Evolutionary conservation across 1,284 basidiomycete genomes (phyloP), one percentile per base, ranked within the genome.

Genomic region (Moesziomyces sp.): DNA sequence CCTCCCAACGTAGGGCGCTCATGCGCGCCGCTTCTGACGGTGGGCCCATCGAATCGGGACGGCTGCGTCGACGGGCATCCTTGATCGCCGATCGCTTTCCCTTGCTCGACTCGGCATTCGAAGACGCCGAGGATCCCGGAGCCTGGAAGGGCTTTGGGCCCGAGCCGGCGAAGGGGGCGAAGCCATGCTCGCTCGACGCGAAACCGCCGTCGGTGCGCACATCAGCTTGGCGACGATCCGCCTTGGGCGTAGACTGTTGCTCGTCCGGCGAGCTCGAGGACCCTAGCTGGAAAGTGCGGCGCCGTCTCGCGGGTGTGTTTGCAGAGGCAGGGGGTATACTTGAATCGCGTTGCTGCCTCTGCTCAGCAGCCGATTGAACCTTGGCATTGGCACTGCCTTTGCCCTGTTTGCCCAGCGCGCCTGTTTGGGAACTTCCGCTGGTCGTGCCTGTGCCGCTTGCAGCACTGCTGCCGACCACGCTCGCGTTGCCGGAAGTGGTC

Each of bases 31-130:
- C 65, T 55, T 74, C 71, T 8, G 71, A 74, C 19, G 71, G 71
- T 3, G 71, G 71, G 13, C 65, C 71, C 71, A 74, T 74, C n/a
- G 58, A 62, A 54, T 58, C 65, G 46, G 66, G 71, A 38, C 71
- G 19, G 46, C 65, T 69, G 14, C 71, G 51, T 35, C 71, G 46
- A 8, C 57, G 52, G 2, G 52, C 11, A 26, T 64, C 54, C 35
- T 73, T 73, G 56, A 54, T 49, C 6, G 64, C 70, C 43, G 59
- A 59, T 60, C 56, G 56, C 9, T 58, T 40, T 14, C 70, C 70
- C 43, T 67, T 73, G 28, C 44, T 46, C 19, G 69, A 50, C 21
- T 56, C 52, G 30, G 61, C 30, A 3, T 48, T 40, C 6, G 60
- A 63, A 21, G 61, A 63, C 18, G 54, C 50, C 10, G 57, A 58